Conservation (phyloP, 495 filamentous ascomycete genomes). For the Trichoderma asperelloides region DNA sequence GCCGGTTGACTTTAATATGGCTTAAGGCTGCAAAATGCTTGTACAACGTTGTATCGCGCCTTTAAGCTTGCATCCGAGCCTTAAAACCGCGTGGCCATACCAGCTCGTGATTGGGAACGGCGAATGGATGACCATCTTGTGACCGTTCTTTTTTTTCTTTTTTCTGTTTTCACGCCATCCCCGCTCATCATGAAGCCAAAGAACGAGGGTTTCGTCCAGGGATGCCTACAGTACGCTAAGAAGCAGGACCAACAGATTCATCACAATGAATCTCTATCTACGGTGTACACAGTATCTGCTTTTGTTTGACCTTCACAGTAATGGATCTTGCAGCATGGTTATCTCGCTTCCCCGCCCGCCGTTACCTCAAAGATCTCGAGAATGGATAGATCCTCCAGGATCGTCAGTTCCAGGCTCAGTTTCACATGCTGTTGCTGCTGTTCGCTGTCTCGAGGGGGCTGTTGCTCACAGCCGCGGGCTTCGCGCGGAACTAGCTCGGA, state of each 20-base stretch:
- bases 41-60: constrained; percentile 8
- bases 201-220: background rate
- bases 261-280: background rate
- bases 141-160: background rate
- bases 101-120: background rate
- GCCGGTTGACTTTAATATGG: background rate
- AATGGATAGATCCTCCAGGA: background rate
- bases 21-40: background rate
- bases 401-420: background rate
- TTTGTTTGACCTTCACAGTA: background rate
- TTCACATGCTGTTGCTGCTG: background rate
- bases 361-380: constrained; percentile 3
- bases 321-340: background rate
- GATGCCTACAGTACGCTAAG: background rate
- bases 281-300: background rate
- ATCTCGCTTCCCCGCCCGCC: constrained; percentile 1
- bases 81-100: constrained; percentile 1
- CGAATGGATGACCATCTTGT: background rate
- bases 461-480: background rate
- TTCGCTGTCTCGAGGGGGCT: background rate
- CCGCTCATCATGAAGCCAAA: background rate
- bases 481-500: background rate
- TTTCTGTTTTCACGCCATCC: background rate
- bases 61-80: constrained; percentile 3
- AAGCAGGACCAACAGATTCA: background rate